Evolutionary conservation across 2,329 filamentous ascomycete genomes (phyloP), one percentile per base, ranked within the genome.

Genomic region (Emmonsiellopsis sp.): DNA sequence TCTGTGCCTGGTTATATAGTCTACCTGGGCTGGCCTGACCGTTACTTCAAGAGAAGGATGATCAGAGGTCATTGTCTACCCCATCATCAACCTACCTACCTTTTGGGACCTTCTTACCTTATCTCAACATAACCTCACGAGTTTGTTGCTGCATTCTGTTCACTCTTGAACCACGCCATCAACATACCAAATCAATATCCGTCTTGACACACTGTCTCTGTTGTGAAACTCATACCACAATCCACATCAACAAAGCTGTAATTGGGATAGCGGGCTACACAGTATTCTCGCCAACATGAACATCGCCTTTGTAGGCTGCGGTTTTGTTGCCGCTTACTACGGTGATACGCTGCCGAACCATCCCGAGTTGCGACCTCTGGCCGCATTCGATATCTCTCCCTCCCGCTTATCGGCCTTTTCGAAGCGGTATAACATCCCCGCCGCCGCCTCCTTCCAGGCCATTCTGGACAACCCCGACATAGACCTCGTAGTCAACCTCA

Each of bases 281-380:
- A 44, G 41, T 44, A 44, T 44, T 26, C 41, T 44, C 41, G 41
- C 41, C 41, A 44, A 44, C 41, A 44, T 44, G 41, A 44, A 44
- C 41, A 44, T 44, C 41, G 41, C 41, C 41, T 44, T 44, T 44
- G 41, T 44, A 44, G 41, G 41, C 15, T 44, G 41, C 41, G 41
- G 41, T 44, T 44, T 44, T 10, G 41, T 44, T 44, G 41, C 41
- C 41, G 41, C 41, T 44, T 44, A 44, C 41, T 44, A 44, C 41
- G 41, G 41, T 8, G 41, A 44, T 8, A 44, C 41, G 41, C 41
- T 44, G 15, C 15, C 41, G 20, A 44, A 44, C 41, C 41, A 44
- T 44, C 41, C 41, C 41, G 10, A 44, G 41, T 44, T 44, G 41
- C 41, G 9, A 5, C 41, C 41, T 44, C 41, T 44, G 9, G 41